Conservation (phyloP, 2,329 filamentous ascomycete species). For the Beauveria scarabaeidicola region DNA sequence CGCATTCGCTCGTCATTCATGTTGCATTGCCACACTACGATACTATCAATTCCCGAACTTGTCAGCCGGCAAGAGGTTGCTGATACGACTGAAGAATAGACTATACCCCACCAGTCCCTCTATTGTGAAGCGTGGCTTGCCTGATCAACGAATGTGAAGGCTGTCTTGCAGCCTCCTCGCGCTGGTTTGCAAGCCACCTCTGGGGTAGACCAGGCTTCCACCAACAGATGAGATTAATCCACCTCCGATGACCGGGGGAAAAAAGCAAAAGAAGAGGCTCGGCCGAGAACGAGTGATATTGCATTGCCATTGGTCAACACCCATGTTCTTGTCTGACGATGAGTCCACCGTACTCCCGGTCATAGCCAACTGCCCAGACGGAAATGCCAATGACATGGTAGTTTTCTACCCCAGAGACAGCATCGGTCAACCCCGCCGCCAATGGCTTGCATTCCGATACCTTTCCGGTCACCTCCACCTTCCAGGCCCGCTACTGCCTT, state of each 20-base stretch:
- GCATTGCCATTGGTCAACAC: background rate
- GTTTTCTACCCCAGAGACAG: background rate
- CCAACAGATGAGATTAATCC: background rate
- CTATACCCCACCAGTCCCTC: background rate
- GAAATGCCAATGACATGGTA: background rate
- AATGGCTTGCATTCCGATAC: background rate
- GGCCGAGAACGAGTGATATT: background rate
- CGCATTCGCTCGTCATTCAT: background rate
- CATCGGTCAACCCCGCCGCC: background rate
- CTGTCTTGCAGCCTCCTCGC: background rate
- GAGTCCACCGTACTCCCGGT: background rate
- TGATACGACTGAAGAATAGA: background rate
- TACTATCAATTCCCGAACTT: background rate
- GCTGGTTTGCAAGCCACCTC: background rate
- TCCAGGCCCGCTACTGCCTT: background rate
- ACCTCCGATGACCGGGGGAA: background rate
- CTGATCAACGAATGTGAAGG: background rate
- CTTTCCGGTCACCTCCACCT: background rate
- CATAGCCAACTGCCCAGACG: background rate
- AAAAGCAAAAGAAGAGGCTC: background rate
- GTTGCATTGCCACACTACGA: background rate
- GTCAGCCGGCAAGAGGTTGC: background rate
- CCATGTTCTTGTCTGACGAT: background rate
- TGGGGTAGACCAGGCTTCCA: background rate
- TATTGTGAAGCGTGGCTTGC: background rate